Evolutionary conservation across 345 rosid genomes (phyloP).

Genomic region (Garcia nutans): DNA sequence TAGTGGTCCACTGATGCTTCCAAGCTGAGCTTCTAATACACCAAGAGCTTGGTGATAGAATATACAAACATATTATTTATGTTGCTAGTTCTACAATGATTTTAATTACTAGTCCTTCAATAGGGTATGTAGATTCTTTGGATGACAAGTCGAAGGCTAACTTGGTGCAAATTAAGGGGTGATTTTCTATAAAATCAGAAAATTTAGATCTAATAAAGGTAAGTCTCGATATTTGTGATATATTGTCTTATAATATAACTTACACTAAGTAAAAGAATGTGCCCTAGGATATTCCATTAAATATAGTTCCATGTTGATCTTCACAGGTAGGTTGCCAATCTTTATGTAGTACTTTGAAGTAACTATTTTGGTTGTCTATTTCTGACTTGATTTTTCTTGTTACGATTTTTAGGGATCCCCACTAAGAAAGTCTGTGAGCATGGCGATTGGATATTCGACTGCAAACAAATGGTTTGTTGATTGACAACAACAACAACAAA

Average conservation of each 20-base stretch:
- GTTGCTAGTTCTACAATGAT: not conserved
- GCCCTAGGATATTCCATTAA: slow-evolving; percentile 80
- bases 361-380: slow-evolving; percentile 7
- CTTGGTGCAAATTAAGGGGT: slow-evolving; percentile 92
- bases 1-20: slow-evolving; percentile 95
- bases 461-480: slow-evolving; percentile 59
- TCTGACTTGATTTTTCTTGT: slow-evolving; percentile 29
- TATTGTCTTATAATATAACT: slow-evolving; percentile 18
- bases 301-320: slow-evolving; percentile 72
- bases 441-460: slow-evolving; percentile 79
- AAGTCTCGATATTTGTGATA: slow-evolving; percentile 24
- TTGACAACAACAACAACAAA: no score
- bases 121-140: slow-evolving; percentile 87
- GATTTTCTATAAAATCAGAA: slow-evolving; percentile 97
- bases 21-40: slow-evolving; percentile 71
- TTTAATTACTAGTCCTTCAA: not conserved
- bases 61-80: not conserved
- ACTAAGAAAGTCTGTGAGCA: slow-evolving; percentile 90
- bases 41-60: no score
- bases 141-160: slow-evolving; percentile 92
- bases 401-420: slow-evolving; percentile 68
- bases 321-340: slow-evolving; percentile 65
- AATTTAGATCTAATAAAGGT: slow-evolving; percentile 94
- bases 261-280: slow-evolving; percentile 48
- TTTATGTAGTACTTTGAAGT: slow-evolving; percentile 21